Percentiles rank a stretch among this genome's conserved stretches.
Evolutionary conservation across 108 stramenopile species (phyloP).

Genomic region (Cyclotella cryptica): DNA sequence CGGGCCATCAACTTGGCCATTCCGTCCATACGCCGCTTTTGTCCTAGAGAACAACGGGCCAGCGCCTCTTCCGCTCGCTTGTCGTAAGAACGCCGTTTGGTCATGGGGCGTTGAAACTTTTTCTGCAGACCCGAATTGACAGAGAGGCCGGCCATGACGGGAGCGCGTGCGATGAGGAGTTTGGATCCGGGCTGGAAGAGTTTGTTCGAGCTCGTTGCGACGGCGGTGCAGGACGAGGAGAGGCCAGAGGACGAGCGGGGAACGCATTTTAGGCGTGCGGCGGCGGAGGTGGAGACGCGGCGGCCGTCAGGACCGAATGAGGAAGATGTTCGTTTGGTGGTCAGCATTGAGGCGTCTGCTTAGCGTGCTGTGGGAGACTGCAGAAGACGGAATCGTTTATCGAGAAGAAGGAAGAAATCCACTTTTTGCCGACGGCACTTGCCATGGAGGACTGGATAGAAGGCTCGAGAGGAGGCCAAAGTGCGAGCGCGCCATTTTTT

Average conservation of each 20-base stretch:
- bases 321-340: conserved; percentile 42
- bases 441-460: too few species aligned
- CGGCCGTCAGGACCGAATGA: conserved; percentile 66
- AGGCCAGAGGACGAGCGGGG: conserved; percentile 12
- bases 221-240: not conserved
- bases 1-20: conserved; percentile 80
- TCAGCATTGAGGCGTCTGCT: too few species aligned
- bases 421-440: too few species aligned
- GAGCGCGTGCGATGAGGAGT: conserved; percentile 63
- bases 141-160: conserved; percentile 67
- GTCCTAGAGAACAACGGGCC: conserved; percentile 61
- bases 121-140: conserved; percentile 51
- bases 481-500: too few species aligned
- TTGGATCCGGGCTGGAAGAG: conserved; percentile 59
- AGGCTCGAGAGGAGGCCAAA: too few species aligned
- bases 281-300: conserved; percentile 31
- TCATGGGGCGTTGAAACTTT: conserved; percentile 85
- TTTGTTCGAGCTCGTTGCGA: conserved; percentile 14
- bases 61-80: conserved; percentile 70
- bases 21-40: conserved; percentile 72
- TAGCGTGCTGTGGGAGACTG: too few species aligned
- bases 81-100: conserved; percentile 76
- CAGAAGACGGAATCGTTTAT: too few species aligned
- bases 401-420: too few species aligned
- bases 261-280: conserved; percentile 31